Conservation (phyloP, 441 rosid genomes). For the Adansonia rubrostipa region DNA sequence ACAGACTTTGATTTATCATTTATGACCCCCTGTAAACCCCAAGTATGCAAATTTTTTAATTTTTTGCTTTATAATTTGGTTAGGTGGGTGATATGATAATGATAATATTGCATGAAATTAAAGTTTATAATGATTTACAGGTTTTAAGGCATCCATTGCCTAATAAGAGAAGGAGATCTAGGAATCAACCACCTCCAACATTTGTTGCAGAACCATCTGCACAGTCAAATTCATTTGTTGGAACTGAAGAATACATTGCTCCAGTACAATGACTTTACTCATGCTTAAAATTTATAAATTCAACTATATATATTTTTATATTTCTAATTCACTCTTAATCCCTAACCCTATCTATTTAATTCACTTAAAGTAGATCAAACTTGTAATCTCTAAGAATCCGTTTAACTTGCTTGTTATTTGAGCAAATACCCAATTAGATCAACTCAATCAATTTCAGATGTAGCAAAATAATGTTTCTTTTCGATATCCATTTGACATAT, state of each 20-base stretch:
- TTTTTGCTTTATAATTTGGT: neutral
- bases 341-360: too few species aligned
- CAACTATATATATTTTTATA: neutral
- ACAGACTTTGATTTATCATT: conserved; percentile 95
- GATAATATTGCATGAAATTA: neutral
- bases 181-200: conserved; percentile 72
- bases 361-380: too few species aligned
- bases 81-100: neutral
- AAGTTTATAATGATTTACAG: conserved; percentile 43
- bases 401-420: neutral
- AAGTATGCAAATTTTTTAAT: conserved; percentile 42
- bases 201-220: conserved; percentile 85
- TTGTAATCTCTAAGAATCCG: neutral
- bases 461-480: neutral
- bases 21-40: conserved; percentile 78
- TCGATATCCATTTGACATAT: conserved; percentile 3
- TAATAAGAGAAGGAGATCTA: conserved; percentile 68
- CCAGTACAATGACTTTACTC: conserved; percentile 62
- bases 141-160: conserved; percentile 60
- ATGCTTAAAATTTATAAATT: neutral
- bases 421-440: neutral
- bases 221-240: conserved; percentile 92
- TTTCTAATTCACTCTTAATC: too few species aligned
- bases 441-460: neutral
- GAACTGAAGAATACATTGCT: conserved; percentile 98